Base-by-base conservation (phyloP, 345 rosid genomes). In the Corchorus capsularis region DNA sequence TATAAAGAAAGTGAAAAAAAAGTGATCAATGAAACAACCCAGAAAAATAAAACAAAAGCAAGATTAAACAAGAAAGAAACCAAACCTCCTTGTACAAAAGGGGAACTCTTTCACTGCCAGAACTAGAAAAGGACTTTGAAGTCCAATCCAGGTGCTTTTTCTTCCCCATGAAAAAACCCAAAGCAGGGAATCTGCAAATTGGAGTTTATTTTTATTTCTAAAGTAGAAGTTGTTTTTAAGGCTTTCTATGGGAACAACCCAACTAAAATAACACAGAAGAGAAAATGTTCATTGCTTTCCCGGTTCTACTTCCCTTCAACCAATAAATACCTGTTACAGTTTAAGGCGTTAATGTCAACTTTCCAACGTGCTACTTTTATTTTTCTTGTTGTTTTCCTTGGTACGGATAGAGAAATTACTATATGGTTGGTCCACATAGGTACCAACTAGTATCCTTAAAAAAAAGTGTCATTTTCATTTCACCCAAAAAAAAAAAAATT, bases 31-130 rank as follows among this genome's bases (percentile, higher is more conserved):
- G 74, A 75, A 57, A 63, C 13, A 57, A 75, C 16, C 52, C 50
- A 39, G 69, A 3, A 49, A 14, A 10, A 39, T 22, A 49, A 59
- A 54, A 67, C 65, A 5, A 53, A 54, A 49, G 46, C 19, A 71
- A 68, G 4, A 39, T 41, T 74, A 57, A 49, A 63, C 47, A 19
- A 17, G 52, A 60, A 11, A 55, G 15, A 20, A 74, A 41, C 54
- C 54, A 46, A 43, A 89, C 93, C 87, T 86, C 89, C 47, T 89
- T 87, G 65, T 83, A 73, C 62, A 92, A 82, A 56, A 92, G 91
- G 69, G 92, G 84, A 59, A 83, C 86, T 80, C 87, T 83, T 63
- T 86, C 89, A 73, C 86, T 84, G 46, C 90, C 89, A 41, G 86
- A 56, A 34, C 77, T 82, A 73, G 87, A 67, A 71, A 82, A 63